Conservation (phyloP, 2,329 filamentous ascomycete species). For the Cryphonectria carpinicola region DNA sequence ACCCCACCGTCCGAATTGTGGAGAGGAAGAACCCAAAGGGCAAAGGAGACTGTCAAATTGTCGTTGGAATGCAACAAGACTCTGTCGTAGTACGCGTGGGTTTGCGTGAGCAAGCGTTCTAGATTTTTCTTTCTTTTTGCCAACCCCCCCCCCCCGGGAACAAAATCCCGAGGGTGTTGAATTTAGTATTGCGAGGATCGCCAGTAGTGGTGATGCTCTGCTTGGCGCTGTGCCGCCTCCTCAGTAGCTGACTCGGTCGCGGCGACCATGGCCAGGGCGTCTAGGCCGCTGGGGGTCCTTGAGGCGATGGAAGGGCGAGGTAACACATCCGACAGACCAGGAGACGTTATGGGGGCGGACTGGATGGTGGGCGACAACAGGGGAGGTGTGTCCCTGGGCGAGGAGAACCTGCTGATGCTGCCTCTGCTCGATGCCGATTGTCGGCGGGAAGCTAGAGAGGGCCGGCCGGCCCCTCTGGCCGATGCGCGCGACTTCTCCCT, state of each 20-base stretch:
- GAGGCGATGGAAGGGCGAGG: constrained; percentile 45
- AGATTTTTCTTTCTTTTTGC: not conserved
- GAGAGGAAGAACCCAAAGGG: constrained; percentile 16
- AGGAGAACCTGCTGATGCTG: constrained; percentile 27
- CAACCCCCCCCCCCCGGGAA: not conserved
- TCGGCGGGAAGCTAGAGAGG: constrained; percentile 32
- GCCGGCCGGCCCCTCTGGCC: constrained; percentile 32
- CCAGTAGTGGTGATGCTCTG: constrained; percentile 40
- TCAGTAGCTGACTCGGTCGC: constrained; percentile 36
- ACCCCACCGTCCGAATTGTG: constrained; percentile 21
- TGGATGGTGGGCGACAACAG: constrained; percentile 39
- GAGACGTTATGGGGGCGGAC: constrained; percentile 52
- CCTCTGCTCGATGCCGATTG: constrained; percentile 35
- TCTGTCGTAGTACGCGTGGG: not conserved
- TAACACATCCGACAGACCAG: constrained; percentile 48
- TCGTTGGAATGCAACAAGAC: not conserved
- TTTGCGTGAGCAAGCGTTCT: not conserved
- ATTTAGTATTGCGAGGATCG: constrained; percentile 28
- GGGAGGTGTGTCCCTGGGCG: constrained; percentile 38
- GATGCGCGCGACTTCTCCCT: constrained; percentile 60
- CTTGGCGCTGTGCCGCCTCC: constrained; percentile 43
- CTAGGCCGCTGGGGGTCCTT: constrained; percentile 56
- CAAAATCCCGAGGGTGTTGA: not conserved
- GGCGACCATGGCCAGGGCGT: constrained; percentile 58
- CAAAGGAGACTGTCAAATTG: not conserved